Conservation (phyloP, 352 stramenopile genomes). For the Blastocystis sp. region DNA sequence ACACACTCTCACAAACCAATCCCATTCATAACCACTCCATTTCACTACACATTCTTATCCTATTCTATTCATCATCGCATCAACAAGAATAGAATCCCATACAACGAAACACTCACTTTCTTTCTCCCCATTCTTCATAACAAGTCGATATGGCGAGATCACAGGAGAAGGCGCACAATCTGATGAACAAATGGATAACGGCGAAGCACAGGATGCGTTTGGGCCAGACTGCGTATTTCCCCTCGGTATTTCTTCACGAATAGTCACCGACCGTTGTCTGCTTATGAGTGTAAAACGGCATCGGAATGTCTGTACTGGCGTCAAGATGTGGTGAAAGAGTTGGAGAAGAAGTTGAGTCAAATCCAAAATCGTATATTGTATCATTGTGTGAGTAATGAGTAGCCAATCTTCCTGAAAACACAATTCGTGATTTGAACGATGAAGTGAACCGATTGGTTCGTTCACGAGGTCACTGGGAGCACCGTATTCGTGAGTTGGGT, state of each 20-base stretch:
- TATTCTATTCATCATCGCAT: too few species aligned
- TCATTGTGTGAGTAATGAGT: background rate
- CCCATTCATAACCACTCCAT: too few species aligned
- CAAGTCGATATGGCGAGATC: conserved; percentile 45
- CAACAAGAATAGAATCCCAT: too few species aligned
- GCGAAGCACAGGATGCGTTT: conserved; percentile 63
- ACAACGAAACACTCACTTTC: conserved; percentile 6
- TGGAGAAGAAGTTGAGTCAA: conserved; percentile 65
- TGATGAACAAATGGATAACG: conserved; percentile 70
- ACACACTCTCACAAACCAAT: too few species aligned
- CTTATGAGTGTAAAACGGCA: conserved; percentile 65
- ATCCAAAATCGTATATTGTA: conserved; percentile 60
- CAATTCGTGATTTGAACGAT: conserved; percentile 69
- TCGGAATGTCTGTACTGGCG: conserved; percentile 65
- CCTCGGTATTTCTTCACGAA: background rate
- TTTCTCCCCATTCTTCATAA: background rate
- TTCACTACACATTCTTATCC: too few species aligned
- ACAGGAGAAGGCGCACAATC: conserved; percentile 66
- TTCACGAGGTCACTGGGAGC: conserved; percentile 66
- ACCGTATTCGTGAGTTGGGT: conserved; percentile 62
- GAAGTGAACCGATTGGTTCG: conserved; percentile 66
- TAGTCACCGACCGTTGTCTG: conserved; percentile 61
- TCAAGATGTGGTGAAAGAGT: conserved; percentile 69
- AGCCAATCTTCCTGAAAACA: conserved; percentile 56
- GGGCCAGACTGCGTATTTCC: conserved; percentile 43